Evolutionary conservation across 345 rosid species (phyloP).

Genomic region (Draba incana): DNA sequence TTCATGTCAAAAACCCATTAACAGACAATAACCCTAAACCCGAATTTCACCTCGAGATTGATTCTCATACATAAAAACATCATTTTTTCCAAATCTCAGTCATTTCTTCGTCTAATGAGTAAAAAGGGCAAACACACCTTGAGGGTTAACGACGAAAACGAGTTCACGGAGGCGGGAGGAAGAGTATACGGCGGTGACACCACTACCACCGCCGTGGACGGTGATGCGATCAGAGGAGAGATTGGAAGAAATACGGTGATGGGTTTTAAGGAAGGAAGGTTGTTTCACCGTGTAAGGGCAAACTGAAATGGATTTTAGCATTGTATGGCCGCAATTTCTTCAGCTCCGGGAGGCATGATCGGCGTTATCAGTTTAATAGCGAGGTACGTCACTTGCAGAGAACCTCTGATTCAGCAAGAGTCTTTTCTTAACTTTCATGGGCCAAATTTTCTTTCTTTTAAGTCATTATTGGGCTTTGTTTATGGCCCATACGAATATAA

Average conservation of each 20-base stretch:
- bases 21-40: neutral
- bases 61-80: slow-evolving; percentile 11
- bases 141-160: slow-evolving; percentile 90
- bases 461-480: slow-evolving; percentile 6
- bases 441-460: neutral
- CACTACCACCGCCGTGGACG: slow-evolving; percentile 36
- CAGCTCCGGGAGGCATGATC: slow-evolving; percentile 29
- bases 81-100: slow-evolving; percentile 6
- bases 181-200: slow-evolving; percentile 31
- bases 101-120: neutral
- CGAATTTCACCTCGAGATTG: neutral
- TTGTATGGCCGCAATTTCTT: slow-evolving; percentile 24
- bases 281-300: slow-evolving; percentile 45
- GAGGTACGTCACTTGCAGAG: neutral
- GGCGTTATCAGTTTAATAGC: slow-evolving; percentile 33
- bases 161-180: slow-evolving; percentile 78
- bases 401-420: slow-evolving; percentile 4
- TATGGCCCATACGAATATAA: neutral
- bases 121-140: slow-evolving; percentile 50
- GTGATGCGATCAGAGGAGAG: slow-evolving; percentile 48
- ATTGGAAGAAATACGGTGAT: slow-evolving; percentile 51
- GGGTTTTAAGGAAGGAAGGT: slow-evolving; percentile 41
- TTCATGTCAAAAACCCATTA: slow-evolving; percentile 23
- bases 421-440: neutral
- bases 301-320: slow-evolving; percentile 41